A percentile compares a stretch with the other conserved stretches of the same genome.
Conservation (phyloP, 23 red algal genomes). For the Gracilariopsis chorda region DNA sequence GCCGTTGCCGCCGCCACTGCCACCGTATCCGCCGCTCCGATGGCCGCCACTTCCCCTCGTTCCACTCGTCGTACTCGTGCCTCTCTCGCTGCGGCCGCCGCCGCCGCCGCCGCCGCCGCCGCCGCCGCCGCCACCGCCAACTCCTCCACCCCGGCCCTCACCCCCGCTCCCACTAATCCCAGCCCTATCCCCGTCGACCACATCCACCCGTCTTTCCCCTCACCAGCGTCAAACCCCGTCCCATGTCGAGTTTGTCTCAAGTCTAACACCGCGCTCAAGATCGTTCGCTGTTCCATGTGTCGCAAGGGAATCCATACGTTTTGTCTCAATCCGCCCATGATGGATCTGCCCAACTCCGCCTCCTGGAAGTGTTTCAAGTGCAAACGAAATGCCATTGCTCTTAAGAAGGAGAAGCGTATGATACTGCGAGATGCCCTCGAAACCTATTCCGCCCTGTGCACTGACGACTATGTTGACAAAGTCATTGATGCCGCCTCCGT, state of each 20-base stretch:
- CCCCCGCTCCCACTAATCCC: no score
- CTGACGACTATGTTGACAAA: not conserved
- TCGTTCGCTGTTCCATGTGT: conserved; percentile 4
- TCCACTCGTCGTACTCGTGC: not conserved
- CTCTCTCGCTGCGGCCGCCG: not conserved
- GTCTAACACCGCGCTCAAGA: not conserved
- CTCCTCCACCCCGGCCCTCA: not conserved
- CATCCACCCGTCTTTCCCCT: not conserved
- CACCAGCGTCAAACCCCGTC: not conserved
- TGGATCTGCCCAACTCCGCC: not conserved
- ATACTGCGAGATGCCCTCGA: conserved; percentile 4
- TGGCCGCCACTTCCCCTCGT: not conserved
- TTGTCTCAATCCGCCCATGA: conserved; percentile 5
- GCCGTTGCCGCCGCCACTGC: not conserved
- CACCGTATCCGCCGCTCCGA: not conserved
- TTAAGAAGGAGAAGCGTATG: conserved; percentile 3
- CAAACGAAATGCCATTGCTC: not conserved
- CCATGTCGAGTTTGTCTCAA: not conserved
- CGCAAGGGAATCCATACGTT: not conserved
- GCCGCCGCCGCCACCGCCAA: not conserved
- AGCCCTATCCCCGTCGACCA: no score
- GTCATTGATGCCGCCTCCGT: not conserved
- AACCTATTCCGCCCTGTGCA: not conserved
- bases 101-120: not conserved
- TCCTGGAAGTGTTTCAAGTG: conserved; percentile 20